Evolutionary conservation across 1,284 basidiomycete genomes (phyloP), one percentile per base, ranked within the genome.

Genomic region (Stygiomarasmius scandens): DNA sequence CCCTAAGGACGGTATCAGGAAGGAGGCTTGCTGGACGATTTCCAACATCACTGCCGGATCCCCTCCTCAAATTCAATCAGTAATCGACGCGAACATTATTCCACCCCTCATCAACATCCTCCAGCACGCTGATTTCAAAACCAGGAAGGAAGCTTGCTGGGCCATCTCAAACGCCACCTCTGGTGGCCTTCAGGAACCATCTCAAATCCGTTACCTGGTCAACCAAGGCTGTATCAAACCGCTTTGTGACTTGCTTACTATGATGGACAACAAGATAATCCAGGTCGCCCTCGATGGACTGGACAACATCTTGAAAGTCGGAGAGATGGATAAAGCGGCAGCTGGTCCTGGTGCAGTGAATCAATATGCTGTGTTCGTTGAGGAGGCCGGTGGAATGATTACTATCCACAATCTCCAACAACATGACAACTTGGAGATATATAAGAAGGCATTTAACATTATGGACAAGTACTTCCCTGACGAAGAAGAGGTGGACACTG

Each of bases 241-340:
- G 22, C 82, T 99, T 54, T 99, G 97, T 71, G 96, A 99, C 69
- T 80, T 99, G 46, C 82, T 99, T 55, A 90, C 88, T 47, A 96
- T 95, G 79, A 96, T 98, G 93, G 97, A 99, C 79, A 99, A 99
- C 86, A 99, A 99, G 81, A 98, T 99, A 69, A 99, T 99, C 67
- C 97, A 99, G 77, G 95, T 97, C 48, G 91, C 91, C 22, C 86
- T 99, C 46, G 96, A 99, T 71, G 97, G 97, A 57, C 83, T 99
- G 52, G 97, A 99, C 77, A 99, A 99, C 77, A 96, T 99, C 66
- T 80, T 99, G 66, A 98, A 98, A 79, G 93, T 99, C 62, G 97
- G 97, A 49, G 96, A 99, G 77, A 88, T 92, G 72, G 97, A 99
- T 77, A 98, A 92, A 78, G 83, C 90, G 67, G 84, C 89, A 38